Evolutionary conservation across 73 alveolate species (phyloP), one percentile per base, ranked within the genome.

Genomic region (Paramecium biaurelia): DNA sequence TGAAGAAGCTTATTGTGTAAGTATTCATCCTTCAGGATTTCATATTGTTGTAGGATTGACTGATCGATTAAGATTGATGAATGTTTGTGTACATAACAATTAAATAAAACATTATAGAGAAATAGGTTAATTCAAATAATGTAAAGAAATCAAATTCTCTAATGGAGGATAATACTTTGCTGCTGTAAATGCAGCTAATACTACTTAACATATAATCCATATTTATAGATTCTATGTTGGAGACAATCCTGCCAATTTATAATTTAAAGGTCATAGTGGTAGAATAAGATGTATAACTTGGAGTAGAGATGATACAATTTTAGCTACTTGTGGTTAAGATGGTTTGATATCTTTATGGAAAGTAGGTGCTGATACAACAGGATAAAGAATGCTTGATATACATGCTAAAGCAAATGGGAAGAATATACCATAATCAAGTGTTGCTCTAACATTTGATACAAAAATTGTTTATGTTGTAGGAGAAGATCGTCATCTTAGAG

Each of bases 81-180:
- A 97, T 89, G 98, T 98, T 49, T 94, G 95, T 45, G 93, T 93
- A 82, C 95, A 94, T 72, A 89, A 89, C n/a, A 95, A 93, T 92
- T 43, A 85, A 42, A 89, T 95, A 15, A 93, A 95, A 86, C 92
- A 98, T 8, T 98, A 92, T 95, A 97, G 97, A 89, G 99, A 97
- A 92, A 95, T 98, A 59, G 85, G 67, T 8, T 98, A 98, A 56
- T 97, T 98, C 84, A 98, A 97, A 93, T 97, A 95, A 12, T 57
- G 94, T 82, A 85, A 97, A 47, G 99, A 97, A 95, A 95, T 97
- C 53, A 96, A 95, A 90, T 98, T 98, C 93, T 96, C 99, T 67
- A 95, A 98, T 92, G 99, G 99, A 18, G 99, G 99, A 20, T 98
- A 98, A 43, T 87, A 96, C 76, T 98, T 98, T 93, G 99, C 99